Evolutionary conservation across 805 yeast species (phyloP), one percentile per base, ranked within the genome.

Genomic region (Zygotorulaspora chibaensis): DNA sequence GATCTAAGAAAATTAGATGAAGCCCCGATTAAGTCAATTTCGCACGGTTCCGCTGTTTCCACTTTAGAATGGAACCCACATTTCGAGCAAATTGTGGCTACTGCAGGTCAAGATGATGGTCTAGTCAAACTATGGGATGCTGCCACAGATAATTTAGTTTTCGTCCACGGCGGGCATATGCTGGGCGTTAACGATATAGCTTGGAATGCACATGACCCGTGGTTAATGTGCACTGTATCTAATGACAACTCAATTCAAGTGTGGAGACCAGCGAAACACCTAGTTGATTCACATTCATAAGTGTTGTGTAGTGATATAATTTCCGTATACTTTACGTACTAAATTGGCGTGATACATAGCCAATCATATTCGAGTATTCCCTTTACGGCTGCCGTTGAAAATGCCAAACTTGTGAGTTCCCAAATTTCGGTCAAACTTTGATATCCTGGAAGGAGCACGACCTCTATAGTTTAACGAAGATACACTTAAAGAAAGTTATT

Each of bases 161-260:
- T 90, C 59, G 72, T 74, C 2, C 98, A 90, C 65, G 83, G 81
- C 3, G 97, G 97, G 0, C 98, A 90, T 63, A 75, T 83, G 76
- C 70, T 84, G n/a, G 89, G 91, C 3, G 87, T 90, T 2, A 85
- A 84, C 53, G 97, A 89, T 56, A 66, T 88, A 25, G 75, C 80
- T 28, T 90, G 97, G 97, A 84, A 86, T 46, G 76, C 80, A 0
- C 80, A 80, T 47, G 85, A 79, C 46, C 77, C 80, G 3, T 77
- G 83, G 77, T 72, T 83, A 75, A 52, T 88, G 30, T 82, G 87
- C 3, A 81, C 88, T 57, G 91, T 85, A 4, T 80, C 87, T 0
- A 88, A 84, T 56, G 96, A 90, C 59, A 90, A 90, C 60, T 78
- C 90, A 1, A 67, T 89, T n/a, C 96, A 90, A 51, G 64, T 89